Base-by-base conservation (phyloP, 495 filamentous ascomycete species). In the Geoglossum glabrum region DNA sequence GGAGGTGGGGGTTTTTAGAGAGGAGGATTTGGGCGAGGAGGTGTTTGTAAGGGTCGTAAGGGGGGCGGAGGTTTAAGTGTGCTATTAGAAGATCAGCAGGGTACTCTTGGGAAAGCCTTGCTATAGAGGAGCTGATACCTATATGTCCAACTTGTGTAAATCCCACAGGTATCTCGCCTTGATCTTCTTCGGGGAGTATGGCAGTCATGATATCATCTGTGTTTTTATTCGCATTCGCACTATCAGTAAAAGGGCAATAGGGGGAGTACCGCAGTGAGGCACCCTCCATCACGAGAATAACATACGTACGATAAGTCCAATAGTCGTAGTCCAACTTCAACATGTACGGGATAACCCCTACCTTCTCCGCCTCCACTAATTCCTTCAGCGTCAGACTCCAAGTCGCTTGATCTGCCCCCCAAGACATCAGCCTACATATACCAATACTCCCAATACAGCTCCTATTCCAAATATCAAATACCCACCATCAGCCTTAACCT, bases 141-240 rank as follows among this genome's bases (percentile, higher is more conserved):
- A 99, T 80, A 63, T 99, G 93, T 45, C 92, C 92, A 38, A 87
- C 86, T 56, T 81, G 78, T 46, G 82, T 85, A 73, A 90, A 97
- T 26, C 88, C 87, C 34, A 77, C 74, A n/a, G 92, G 93, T 9
- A 92, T 73, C 34, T 95, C 89, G 25, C 79, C 77, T 65, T 83
- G 73, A 8, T 79, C 69, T 33, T 80, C 75, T 56, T 79, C 71
- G 0, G 90, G 88, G 0, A 96, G 72, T 52, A 96, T 79, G 4
- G 87, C 75, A 19, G 64, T 68, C 65, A 96, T 85, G 28, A 97
- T 83, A 62, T 97, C 89, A 58, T 81, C 87, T 90, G 56, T 3
- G 52, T 57, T 56, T 25, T 57, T 56, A 57, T 21, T 19, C 40
- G 17, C 11, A 34, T 5, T 15, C 40, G 17, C n/a, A 19, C 23